Evolutionary conservation across 108 stramenopile genomes (phyloP).

Genomic region (Cyclotella choctawhatcheeana): DNA sequence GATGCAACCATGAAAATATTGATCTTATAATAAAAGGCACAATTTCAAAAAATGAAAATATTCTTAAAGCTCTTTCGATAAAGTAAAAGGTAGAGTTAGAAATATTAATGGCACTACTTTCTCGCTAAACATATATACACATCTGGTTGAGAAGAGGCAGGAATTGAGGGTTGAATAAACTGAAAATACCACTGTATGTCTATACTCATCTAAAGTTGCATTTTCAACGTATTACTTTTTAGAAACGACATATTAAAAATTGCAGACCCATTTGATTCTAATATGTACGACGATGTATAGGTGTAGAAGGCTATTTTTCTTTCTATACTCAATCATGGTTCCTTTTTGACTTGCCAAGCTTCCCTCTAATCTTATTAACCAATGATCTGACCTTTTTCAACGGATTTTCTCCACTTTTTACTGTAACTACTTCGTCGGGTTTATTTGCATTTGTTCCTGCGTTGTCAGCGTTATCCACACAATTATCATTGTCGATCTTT

Average conservation of each 20-base stretch:
- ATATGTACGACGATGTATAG: background rate
- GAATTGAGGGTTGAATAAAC: no score
- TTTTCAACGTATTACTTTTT: no score
- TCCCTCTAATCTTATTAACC: conserved; percentile 33
- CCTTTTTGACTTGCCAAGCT: conserved; percentile 15
- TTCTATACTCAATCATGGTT: background rate
- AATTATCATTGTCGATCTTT: background rate
- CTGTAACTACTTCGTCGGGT: background rate
- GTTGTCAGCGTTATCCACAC: background rate
- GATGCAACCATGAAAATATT: background rate
- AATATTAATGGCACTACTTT: no score
- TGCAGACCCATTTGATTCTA: no score
- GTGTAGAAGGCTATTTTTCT: background rate
- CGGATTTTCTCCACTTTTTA: conserved; percentile 5
- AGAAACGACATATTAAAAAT: no score
- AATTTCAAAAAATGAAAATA: background rate
- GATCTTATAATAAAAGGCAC: background rate
- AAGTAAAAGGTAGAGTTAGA: no score
- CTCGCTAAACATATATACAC: no score
- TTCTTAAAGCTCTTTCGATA: no score
- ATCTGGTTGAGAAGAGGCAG: no score
- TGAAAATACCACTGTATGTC: no score
- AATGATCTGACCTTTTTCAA: conserved; percentile 38
- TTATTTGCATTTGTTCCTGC: conserved; percentile 2
- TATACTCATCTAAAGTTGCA: no score